phyloP scores from a whole-genome alignment of 2,329 filamentous ascomycete genomes.

The Calonectria naviculata region DNA sequence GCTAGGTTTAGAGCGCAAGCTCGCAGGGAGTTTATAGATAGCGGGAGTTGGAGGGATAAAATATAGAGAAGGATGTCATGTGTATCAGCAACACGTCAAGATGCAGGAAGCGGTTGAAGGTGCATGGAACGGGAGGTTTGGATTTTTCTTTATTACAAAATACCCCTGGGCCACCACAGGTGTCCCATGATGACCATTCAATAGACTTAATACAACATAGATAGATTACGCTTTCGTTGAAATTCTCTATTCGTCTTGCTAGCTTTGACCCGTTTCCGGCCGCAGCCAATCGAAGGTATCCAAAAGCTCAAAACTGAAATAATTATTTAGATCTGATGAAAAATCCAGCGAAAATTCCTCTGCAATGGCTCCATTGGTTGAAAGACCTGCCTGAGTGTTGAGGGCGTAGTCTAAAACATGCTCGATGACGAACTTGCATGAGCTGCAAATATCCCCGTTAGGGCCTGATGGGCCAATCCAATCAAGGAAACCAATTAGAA shows the following conservation, averaged over 20 bases:
- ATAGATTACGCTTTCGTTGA: neutral
- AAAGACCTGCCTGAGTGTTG: constrained; percentile 39
- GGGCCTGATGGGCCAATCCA: constrained; percentile 59
- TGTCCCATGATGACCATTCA: neutral
- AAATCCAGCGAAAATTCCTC: neutral
- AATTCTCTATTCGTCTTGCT: neutral
- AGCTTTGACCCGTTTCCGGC: neutral
- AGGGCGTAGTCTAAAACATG: constrained; percentile 62
- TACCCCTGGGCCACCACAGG: neutral
- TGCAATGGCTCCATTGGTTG: neutral
- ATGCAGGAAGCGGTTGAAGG: neutral
- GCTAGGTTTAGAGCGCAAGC: neutral
- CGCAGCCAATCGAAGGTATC: constrained; percentile 57
- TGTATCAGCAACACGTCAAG: neutral
- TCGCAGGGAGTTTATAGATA: neutral
- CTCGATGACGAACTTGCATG: constrained; percentile 57
- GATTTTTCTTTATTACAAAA: neutral
- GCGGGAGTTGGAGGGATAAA: neutral
- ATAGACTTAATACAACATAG: neutral
- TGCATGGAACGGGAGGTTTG: neutral
- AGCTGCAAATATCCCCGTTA: constrained; percentile 57
- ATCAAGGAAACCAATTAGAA: constrained; percentile 60
- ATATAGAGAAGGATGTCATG: neutral
- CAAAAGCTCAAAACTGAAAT: constrained; percentile 56
- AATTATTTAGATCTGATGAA: constrained; percentile 34